These are phyloP conservation scores for Hypomyces rosellus DNA, from an alignment of 2,329 filamentous ascomycete genomes.

Conservation along the genomic window DNA sequence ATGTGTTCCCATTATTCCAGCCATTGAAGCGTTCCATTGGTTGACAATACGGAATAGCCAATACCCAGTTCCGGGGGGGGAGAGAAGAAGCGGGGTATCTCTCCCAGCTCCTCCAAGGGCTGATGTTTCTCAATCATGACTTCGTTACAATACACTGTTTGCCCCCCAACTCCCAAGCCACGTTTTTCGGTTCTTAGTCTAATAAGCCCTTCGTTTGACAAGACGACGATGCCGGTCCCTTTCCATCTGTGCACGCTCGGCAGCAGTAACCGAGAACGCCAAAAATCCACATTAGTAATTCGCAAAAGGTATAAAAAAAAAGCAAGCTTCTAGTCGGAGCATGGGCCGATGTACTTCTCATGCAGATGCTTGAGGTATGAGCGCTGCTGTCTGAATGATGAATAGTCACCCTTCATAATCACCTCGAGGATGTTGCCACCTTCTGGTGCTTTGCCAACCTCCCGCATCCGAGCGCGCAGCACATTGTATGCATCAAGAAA, in stretches of 20 bases:
- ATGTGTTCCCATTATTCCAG: conserved; percentile 5
- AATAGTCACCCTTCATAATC: conserved; percentile 74
- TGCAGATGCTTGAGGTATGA: conserved; percentile 52
- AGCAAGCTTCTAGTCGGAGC: conserved; percentile 19
- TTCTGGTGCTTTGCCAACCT: conserved; percentile 33
- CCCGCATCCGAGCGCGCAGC: conserved; percentile 52
- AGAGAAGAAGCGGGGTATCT: background rate
- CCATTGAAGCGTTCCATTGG: conserved; percentile 5
- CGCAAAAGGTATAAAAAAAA: background rate
- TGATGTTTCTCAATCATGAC: conserved; percentile 14
- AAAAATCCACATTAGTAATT: conserved; percentile 2
- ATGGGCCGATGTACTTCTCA: conserved; percentile 31
- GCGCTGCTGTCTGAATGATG: conserved; percentile 64
- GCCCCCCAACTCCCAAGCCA: conserved; percentile 1
- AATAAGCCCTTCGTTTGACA: background rate
- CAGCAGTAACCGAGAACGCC: conserved; percentile 8
- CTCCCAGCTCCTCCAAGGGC: background rate
- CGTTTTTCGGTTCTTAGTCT: background rate
- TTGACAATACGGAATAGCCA: background rate
- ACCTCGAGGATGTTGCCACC: conserved; percentile 53
- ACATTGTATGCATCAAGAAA: conserved; percentile 60
- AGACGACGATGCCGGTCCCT: background rate
- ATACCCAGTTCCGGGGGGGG: background rate
- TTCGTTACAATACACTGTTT: conserved; percentile 20
- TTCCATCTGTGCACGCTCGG: background rate